Evolutionary conservation across 192 early-diverging fungal genomes (phyloP).

Genomic region (Coemansia guatemalensis): DNA sequence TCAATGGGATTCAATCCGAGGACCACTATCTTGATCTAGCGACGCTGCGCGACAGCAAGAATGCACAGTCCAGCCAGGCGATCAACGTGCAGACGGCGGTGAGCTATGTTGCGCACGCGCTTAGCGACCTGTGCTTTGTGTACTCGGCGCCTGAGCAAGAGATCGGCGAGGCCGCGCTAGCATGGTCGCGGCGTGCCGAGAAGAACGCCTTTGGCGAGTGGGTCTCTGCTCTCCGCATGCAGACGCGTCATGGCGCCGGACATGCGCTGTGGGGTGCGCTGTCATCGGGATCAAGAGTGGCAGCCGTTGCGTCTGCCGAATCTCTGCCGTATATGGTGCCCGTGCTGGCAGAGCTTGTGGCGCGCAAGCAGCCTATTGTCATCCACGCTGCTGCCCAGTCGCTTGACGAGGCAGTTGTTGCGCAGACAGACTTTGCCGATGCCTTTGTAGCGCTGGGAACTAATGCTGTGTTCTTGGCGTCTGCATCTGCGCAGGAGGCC

Average conservation of each 20-base stretch:
- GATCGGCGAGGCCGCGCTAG: conserved; percentile 61
- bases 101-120: conserved; percentile 72
- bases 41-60: conserved; percentile 13
- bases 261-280: conserved; percentile 77
- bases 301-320: conserved; percentile 69
- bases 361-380: conserved; percentile 63
- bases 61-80: conserved; percentile 23
- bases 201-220: conserved; percentile 69
- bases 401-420: conserved; percentile 52
- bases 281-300: conserved; percentile 41
- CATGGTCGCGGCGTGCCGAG: conserved; percentile 65
- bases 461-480: conserved; percentile 74
- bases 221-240: conserved; percentile 72
- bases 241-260: conserved; percentile 77
- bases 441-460: conserved; percentile 76
- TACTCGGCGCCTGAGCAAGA: conserved; percentile 69
- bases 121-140: conserved; percentile 81
- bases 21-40: conserved; percentile 20
- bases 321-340: conserved; percentile 83
- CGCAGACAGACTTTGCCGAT: conserved; percentile 69
- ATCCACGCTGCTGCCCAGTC: conserved; percentile 80
- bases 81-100: conserved; percentile 66
- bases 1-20: conserved; percentile 21
- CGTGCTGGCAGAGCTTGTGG: conserved; percentile 71
- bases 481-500: conserved; percentile 78